Base-by-base conservation (phyloP, 768 basidiomycete species). In the Xerocomus spinulosus region DNA sequence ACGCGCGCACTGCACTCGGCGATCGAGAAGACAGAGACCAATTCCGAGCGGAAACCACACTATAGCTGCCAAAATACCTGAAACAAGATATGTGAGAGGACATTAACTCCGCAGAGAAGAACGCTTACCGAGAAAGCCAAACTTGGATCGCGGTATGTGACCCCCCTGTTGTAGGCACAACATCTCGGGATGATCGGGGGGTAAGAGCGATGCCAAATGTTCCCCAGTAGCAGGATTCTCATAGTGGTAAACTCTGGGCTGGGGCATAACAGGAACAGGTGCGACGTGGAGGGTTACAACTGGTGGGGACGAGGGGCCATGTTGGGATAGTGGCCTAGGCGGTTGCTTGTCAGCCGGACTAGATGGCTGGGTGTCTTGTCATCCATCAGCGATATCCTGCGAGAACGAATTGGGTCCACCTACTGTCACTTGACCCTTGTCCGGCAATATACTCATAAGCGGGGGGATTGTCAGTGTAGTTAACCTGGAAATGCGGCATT, bases 21-120 rank as follows among this genome's bases (percentile, higher is more conserved):
- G 76, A 63, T 92, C 90, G 21, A 92, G 72, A 9, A 92, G 66
- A 58, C 90, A 92, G 5, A 85, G 69, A 2, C 81, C 87, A 32
- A 92, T 75, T 5, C 90, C 90, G 0, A 91, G 66, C 4, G 90
- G 90, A 70, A 92, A 92, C 89, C 87, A 92, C 50, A 92, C 70
- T 21, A 92, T 69, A 4, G 90, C 89, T 8, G 85, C 85, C n/a
- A 92, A 68, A 26, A 92, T 66, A 46, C 89, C 88, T 89, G 51
- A 28, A 42, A 32, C 21, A 8, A 18, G 23, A 41, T 49, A 35
- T 43, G 41, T 44, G 18, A 15, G 26, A 4, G 33, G 10, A 34
- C 15, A 9, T 3, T 9, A 5, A n/a, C 24, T 42, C 39, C 2
- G 17, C 32, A 23, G 41, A 37, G 39, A 57, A 28, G 4, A 26